Evolutionary conservation across 2,329 filamentous ascomycete genomes (phyloP), one percentile per base, ranked within the genome.

Genomic region (Diaporthe citri): DNA sequence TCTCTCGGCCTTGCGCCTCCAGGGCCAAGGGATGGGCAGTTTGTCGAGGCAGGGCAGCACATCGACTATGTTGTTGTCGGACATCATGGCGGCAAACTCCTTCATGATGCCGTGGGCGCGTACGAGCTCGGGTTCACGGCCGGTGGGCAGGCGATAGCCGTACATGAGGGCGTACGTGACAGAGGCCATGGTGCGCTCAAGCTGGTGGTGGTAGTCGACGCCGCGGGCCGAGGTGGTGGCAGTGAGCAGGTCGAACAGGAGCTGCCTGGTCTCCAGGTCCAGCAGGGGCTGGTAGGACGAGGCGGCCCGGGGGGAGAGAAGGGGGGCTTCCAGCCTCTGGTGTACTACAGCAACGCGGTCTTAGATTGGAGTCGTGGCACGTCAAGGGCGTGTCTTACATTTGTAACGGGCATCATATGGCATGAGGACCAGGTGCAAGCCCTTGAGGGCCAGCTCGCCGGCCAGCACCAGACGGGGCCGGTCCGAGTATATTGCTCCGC

Each of bases 401-500:
- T 72, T 72, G 70, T 72, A 73, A 28, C 51, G 59, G 28, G 60
- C 20, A 25, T 72, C 69, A 55, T 75, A 72, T 36, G 73, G 73
- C 69, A 71, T 71, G 46, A 75, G 57, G 25, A 75, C 69, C 25
- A 72, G 41, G 51, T 55, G 59, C 48, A 55, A 4, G 13, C 66
- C 59, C 56, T 55, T 59, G 25, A 71, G 41, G 12, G 55, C 51
- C 48, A 69, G 36, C 28, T 73, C 72, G 2, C 59, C 59, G 13
- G 69, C 67, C 8, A 83, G 77, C 31, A 84, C 82, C 76, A 86
- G 85, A 39, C 81, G 80, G 12, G 85, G 85, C 13, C 85, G 79
- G 75, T 84, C 82, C 41, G 80, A 81, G 75, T 85, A 87, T 72
- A 83, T 85, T 67, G 82, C 80, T 3, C 84, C 84, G 22, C 83